These are phyloP conservation scores for Logfia minima DNA, from an alignment of 129 eudicot genomes.

Conservation along the genomic window DNA sequence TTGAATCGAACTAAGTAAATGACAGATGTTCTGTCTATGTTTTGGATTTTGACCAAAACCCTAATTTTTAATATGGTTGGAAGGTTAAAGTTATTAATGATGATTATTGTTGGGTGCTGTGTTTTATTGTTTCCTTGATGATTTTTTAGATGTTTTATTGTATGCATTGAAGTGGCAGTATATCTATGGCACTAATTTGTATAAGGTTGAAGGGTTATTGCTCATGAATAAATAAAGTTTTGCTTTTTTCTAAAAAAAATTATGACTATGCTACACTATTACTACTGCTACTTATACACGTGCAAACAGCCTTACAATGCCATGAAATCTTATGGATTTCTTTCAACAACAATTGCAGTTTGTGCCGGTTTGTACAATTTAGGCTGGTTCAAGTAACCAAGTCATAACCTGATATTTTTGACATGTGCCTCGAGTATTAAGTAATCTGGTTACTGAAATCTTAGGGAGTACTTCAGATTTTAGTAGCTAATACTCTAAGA, in stretches of 20 bases:
- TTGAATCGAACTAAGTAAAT: not conserved
- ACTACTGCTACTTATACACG: not conserved
- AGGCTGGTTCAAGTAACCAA: constrained; percentile 4
- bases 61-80: constrained; percentile 2
- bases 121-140: not conserved
- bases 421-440: not conserved
- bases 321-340: not conserved
- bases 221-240: no score
- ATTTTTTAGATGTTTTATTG: not conserved
- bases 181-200: not conserved
- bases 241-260: not conserved
- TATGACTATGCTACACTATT: not conserved
- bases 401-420: constrained; percentile 1
- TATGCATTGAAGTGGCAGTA: not conserved
- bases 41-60: constrained; percentile 25
- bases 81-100: not conserved
- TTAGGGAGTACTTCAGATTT: not conserved
- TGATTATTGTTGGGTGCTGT: not conserved
- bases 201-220: no score
- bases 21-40: constrained; percentile 2
- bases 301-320: not conserved
- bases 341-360: not conserved
- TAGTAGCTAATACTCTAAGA: not conserved
- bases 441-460: not conserved
- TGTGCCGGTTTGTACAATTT: not conserved